Percentiles rank a stretch among this genome's conserved stretches.
Conservation (phyloP, 2,329 filamentous ascomycete species). For the Aspergillus amoenus region DNA sequence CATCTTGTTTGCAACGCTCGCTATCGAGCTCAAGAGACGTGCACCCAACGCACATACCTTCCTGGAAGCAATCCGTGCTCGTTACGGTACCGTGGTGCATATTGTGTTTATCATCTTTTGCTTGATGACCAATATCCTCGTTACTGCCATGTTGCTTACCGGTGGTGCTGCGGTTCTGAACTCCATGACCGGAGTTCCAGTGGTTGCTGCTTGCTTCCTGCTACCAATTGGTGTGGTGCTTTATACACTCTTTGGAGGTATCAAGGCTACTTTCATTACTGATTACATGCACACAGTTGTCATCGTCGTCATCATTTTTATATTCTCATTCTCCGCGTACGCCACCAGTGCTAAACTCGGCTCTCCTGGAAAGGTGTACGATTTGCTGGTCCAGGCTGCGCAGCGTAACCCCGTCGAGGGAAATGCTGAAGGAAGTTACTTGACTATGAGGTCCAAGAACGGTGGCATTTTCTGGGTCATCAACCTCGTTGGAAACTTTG, state of each 20-base stretch:
- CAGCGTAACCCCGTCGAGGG: constrained; percentile 71
- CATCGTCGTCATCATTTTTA: constrained; percentile 74
- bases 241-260: constrained; percentile 73
- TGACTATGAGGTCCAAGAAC: constrained; percentile 80
- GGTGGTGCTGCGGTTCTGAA: constrained; percentile 75
- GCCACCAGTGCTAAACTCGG: constrained; percentile 71
- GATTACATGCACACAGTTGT: constrained; percentile 82
- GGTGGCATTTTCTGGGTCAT: constrained; percentile 90
- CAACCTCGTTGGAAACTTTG: constrained; percentile 66
- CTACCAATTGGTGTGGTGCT: constrained; percentile 77
- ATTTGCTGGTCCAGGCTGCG: constrained; percentile 69
- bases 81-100: constrained; percentile 73
- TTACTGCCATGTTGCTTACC: constrained; percentile 84
- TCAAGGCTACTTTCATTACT: constrained; percentile 84
- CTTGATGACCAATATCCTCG: constrained; percentile 79
- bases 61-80: constrained; percentile 77
- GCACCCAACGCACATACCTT: constrained; percentile 85
- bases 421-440: constrained; percentile 76
- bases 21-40: constrained; percentile 83
- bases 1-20: constrained; percentile 82
- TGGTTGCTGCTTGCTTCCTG: constrained; percentile 79
- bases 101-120: constrained; percentile 79
- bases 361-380: constrained; percentile 74
- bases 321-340: constrained; percentile 81
- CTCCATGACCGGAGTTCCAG: constrained; percentile 70